Evolutionary conservation across 1,139 yeast species (phyloP), one percentile per base, ranked within the genome.

Genomic region (Geotrichum fermentans): DNA sequence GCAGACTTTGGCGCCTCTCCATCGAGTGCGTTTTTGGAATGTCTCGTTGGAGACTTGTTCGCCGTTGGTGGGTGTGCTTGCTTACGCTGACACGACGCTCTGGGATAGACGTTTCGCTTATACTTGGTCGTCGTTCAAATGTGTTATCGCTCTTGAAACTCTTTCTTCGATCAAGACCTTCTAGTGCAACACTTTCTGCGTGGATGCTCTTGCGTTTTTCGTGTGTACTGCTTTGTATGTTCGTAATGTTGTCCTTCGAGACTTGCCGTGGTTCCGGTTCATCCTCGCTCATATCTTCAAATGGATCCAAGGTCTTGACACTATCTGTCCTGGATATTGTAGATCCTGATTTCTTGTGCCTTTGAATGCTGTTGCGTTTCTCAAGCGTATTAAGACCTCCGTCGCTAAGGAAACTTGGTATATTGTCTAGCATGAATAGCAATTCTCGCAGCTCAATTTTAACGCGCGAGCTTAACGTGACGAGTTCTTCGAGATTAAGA

Each of bases 371-470:
- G 3, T 39, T 43, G 11, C 39, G 38, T 34, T 41, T 37, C 22
- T 41, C 46, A 21, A 38, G 24, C 13, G 50, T 37, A 18, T 37
- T 32, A 8, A 38, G 17, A 4, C 45, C 43, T 5, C 51, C 47
- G 16, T 47, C 44, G n/a, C 26, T 40, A 1, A 47, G 26, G 28
- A 24, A 47, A 33, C 43, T 34, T 16, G 51, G 51, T 8, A 32
- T 41, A 39, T 47, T 47, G 38, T 47, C 51, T 6, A 47, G 41
- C 47, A 47, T 38, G 14, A 47, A 47, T 11, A 43, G 21, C 1
- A 47, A 37, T 17, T 43, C 41, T 6, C 51, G 40, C 2, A 47
- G 35, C 28, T 47, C 44, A 11, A 13, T 22, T 18, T 47, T 42
- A n/a, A 47, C 29, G 20, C 40, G 40, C 8, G 44, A 39, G 26